Conservation (phyloP, 1,284 basidiomycete genomes). For the Puccinia hordei region DNA sequence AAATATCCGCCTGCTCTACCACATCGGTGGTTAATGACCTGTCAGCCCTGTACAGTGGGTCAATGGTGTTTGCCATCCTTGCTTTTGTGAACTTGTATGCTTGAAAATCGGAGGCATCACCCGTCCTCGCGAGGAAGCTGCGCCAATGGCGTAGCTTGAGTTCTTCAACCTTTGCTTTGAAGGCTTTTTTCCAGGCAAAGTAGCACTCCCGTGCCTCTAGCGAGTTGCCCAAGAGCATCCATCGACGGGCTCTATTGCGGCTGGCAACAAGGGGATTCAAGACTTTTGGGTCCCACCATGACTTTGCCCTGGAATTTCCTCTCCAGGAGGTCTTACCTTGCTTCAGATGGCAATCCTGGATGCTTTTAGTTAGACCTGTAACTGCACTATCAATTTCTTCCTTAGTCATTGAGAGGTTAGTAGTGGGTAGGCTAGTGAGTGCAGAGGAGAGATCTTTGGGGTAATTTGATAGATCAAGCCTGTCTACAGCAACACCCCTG, state of each 20-base stretch:
- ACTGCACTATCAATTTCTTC: too few species aligned
- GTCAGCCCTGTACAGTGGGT: not conserved
- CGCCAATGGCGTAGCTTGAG: too few species aligned
- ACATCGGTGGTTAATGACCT: not conserved
- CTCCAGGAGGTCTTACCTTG: not conserved
- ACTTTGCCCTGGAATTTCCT: not conserved
- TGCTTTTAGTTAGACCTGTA: not conserved
- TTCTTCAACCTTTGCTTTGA: too few species aligned
- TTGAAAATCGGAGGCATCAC: not conserved
- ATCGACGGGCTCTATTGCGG: too few species aligned
- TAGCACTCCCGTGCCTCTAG: too few species aligned
- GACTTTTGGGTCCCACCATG: too few species aligned
- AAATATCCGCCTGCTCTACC: not conserved
- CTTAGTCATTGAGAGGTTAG: too few species aligned
- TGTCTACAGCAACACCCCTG: not conserved
- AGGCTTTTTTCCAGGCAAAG: too few species aligned
- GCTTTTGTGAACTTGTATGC: conserved; percentile 36
- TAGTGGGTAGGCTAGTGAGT: too few species aligned
- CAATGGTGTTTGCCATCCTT: too few species aligned
- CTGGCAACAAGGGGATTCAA: too few species aligned
- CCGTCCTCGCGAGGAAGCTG: not conserved
- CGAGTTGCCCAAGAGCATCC: too few species aligned
- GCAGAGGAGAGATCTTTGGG: not conserved
- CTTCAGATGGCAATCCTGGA: not conserved
- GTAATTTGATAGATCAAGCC: not conserved